Evolutionary conservation across 495 filamentous ascomycete genomes (phyloP), one percentile per base, ranked within the genome.

Genomic region (Podospora australis): DNA sequence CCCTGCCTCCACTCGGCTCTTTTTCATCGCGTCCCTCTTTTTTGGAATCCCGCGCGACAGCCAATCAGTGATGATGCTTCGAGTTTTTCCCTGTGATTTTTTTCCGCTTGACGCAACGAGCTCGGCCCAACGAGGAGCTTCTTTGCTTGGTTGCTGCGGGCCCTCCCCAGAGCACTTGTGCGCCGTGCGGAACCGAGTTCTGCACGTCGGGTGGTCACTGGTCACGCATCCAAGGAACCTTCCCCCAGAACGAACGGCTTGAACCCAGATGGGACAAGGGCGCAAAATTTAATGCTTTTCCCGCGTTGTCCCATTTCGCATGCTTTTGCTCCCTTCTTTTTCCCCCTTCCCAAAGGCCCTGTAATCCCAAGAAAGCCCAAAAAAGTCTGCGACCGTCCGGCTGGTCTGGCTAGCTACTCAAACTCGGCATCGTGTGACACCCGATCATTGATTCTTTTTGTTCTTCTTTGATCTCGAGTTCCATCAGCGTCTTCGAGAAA

Each of bases 211-310:
- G 43, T n/a, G 32, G 14, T 17, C n/a, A 17, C n/a, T 55, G 47
- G 49, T 55, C 52, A 48, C 49, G 46, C 52, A 44, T 39, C 29
- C 7, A 4, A 8, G 20, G 13, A 22, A 22, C 35, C 42, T 36
- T 50, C 36, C 39, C 48, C 53, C 53, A 55, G 48, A 51, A 42
- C 13, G 34, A 17, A 19, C 36, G 19, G n/a, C n/a, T n/a, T n/a
- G n/a, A n/a, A n/a, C n/a, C 38, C 39, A 49, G 40, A 25, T n/a
- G 39, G 40, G 14, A 51, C 35, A 44, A 51, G 24, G 53, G 38
- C 48, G 47, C 47, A 50, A 55, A 55, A 50, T 47, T 55, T 55
- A 38, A 30, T 38, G 44, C 44, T 50, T 50, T 44, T 16, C 43
- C 30, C 28, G 32, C 25, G 4, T 13, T 13, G 13, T 11, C 22